phyloP scores from a whole-genome alignment of 495 filamentous ascomycete genomes.

The Aspergillus baeticus region DNA sequence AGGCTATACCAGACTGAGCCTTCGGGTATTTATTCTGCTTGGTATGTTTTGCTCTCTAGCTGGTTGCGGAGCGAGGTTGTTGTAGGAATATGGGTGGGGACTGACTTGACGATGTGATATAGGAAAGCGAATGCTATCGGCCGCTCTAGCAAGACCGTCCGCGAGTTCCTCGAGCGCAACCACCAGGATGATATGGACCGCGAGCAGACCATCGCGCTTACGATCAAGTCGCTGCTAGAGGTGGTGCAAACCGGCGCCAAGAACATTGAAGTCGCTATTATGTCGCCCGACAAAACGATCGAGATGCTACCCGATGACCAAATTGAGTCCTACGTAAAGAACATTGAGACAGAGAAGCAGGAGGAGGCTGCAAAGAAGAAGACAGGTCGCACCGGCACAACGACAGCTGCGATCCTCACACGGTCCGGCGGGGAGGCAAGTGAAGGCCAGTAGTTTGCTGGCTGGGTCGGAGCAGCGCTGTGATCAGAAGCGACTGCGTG shows the following conservation, averaged over 20 bases:
- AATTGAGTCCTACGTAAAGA: constrained; percentile 95
- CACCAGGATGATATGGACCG: constrained; percentile 97
- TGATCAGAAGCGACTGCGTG: constrained; percentile 9
- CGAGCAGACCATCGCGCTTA: constrained; percentile 93
- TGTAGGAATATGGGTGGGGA: neutral
- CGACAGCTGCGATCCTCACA: constrained; percentile 76
- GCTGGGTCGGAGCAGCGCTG: constrained; percentile 12
- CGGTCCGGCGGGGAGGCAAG: constrained; percentile 53
- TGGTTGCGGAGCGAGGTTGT: neutral
- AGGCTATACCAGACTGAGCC: constrained; percentile 97
- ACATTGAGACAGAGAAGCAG: constrained; percentile 97
- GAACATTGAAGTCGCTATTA: constrained; percentile 99
- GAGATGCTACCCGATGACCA: constrained; percentile 96
- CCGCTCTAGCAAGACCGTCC: constrained; percentile 95
- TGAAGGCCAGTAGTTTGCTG: constrained; percentile 16
- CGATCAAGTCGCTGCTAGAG: constrained; percentile 95
- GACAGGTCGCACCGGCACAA: constrained; percentile 74
- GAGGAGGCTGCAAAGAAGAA: constrained; percentile 98
- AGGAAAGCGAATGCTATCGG: constrained; percentile 99
- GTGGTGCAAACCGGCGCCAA: constrained; percentile 98
- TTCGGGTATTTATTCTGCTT: constrained; percentile 96
- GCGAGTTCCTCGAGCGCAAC: constrained; percentile 96
- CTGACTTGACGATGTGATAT: constrained; percentile 12
- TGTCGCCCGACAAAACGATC: constrained; percentile 87
- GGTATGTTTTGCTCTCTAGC: constrained; percentile 56